These are phyloP conservation scores for Monilinia fructigena DNA, from an alignment of 2,329 filamentous ascomycete species.

Conservation along the genomic window DNA sequence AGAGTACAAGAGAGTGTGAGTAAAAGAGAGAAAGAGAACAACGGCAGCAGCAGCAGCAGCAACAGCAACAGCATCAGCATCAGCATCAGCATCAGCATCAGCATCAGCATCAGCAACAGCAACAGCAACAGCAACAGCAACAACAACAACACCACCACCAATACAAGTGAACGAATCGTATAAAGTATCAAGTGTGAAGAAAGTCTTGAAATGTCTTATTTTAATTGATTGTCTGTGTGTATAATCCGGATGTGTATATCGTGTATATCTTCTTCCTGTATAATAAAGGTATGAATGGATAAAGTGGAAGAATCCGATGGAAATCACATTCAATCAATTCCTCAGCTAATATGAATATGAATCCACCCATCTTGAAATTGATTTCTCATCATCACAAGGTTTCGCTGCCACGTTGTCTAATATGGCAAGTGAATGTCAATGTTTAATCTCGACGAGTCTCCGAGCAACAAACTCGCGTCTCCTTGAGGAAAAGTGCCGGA, in stretches of 20 bases:
- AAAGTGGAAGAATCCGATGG: background rate
- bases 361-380: background rate
- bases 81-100: too few species aligned
- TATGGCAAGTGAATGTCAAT: background rate
- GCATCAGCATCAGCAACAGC: background rate
- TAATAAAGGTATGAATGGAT: too few species aligned
- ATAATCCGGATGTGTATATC: too few species aligned
- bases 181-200: background rate
- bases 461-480: background rate
- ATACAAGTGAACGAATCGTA: too few species aligned
- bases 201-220: constrained; percentile 9
- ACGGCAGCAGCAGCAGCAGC: background rate
- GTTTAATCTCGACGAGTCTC: constrained; percentile 14
- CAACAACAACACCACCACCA: too few species aligned
- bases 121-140: too few species aligned
- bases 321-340: too few species aligned
- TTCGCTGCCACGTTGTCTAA: constrained; percentile 7
- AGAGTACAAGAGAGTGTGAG: too few species aligned
- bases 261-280: too few species aligned
- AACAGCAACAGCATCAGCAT: too few species aligned
- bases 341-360: background rate
- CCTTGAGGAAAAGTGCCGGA: background rate
- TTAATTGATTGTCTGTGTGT: background rate
- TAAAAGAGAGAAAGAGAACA: too few species aligned
- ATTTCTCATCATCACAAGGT: constrained; percentile 5